Evolutionary conservation across 2,329 filamentous ascomycete genomes (phyloP), one percentile per base, ranked within the genome.

Genomic region (Endothia cerciana): DNA sequence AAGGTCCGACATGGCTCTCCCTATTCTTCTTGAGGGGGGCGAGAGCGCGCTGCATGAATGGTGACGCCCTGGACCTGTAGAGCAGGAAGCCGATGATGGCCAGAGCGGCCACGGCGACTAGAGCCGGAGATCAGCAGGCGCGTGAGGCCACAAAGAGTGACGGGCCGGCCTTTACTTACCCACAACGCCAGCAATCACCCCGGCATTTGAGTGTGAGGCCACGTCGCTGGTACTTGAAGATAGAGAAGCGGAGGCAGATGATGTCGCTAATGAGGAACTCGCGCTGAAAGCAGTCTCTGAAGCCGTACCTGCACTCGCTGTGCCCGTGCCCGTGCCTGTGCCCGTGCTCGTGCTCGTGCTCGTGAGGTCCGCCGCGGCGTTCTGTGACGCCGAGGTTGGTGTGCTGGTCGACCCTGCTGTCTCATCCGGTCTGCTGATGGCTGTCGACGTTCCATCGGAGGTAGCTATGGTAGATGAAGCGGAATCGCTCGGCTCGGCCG

Each of bases 161-260:
- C 15, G 6, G 17, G 40, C 8, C 19, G 10, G 17, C 8, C n/a
- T 7, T 8, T n/a, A n/a, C 61, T 19, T 56, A 63, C 61, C 49
- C 17, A 56, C 28, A 8, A 56, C 61, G 43, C 61, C 61, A 45
- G 61, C 61, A n/a, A 63, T 63, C 6, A 45, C 51, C 30, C 61
- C 61, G 2, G 61, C 61, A 6, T 63, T 28, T 8, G 60, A 55
- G 19, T 51, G 33, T 22, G 45, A 55, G 10, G n/a, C 19, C 22
- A 10, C 45, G 38, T 17, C 53, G 45, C 45, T 61, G 30, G 43
- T 61, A 15, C 43, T 28, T 40, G 59, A 61, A 22, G 61, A 47
- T 3, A 55, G 40, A n/a, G 61, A 56, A 8, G 61, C 51, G 2
- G 49, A 45, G 8, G 51, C 51, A 22, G 49, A 36, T 33, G 49